Base-by-base conservation (phyloP, 176 grass and related monocot species). In the Aegilops longissima region DNA sequence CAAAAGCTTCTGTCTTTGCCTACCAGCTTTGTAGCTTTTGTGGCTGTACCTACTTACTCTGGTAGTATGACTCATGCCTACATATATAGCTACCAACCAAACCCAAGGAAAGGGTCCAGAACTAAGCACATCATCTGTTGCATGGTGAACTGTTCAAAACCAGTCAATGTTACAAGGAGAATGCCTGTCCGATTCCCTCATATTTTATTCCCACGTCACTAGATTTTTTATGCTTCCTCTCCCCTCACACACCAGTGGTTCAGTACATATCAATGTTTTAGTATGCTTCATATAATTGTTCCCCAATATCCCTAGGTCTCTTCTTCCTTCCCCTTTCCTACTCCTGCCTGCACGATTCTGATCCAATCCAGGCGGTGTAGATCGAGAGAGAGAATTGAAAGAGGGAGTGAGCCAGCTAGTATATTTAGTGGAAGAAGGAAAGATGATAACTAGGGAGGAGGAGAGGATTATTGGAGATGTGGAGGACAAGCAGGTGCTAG, bases 111-210 rank as follows among this genome's bases (percentile, higher is more conserved):
- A 24, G 75, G 78, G 67, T 90, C 80, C 44, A 72, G 40, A 67
- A 25, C 66, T 73, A 20, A 35, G n/a, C 62, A 66, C 80, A 74
- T 73, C 74, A 79, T 59, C 39, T 65, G 66, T 8, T 79, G 80
- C 44, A 11, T 76, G 47, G 44, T 83, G 73, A 83, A 88, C 38
- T 86, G 90, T 92, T 85, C 47, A 75, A 88, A 78, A 73, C 73
- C 80, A 86, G 93, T 96, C 97, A 98, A 96, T 93, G 84, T 88
- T 88, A 90, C 82, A 69, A 78, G 63, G 73, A 85, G 92, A 96
- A 93, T 94, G 87, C 88, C 87, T 92, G 92, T 87, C 84, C 70
- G 67, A 87, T 88, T 91, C 88, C 76, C 80, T 31, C 88, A 73
- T 85, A 84, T 84, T 89, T 83, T 91, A 88, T 95, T 76, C 76